A percentile compares a stretch with the other conserved stretches of the same genome.
These are phyloP conservation scores for Zasmidium citrigriseum DNA, from an alignment of 2,329 filamentous ascomycete species.

Conservation along the genomic window DNA sequence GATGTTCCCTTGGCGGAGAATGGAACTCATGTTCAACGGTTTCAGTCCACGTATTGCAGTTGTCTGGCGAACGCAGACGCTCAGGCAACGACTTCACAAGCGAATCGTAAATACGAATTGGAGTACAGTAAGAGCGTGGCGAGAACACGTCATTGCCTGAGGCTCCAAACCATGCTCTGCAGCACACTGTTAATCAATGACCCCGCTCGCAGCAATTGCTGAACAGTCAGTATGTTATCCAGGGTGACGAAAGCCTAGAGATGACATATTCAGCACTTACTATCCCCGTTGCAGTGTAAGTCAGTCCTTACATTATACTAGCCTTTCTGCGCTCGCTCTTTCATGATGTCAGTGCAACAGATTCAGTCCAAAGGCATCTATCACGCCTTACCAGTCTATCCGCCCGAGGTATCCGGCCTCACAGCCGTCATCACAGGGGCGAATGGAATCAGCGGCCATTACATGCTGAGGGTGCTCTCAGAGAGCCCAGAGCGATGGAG, in stretches of 20 bases:
- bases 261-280: not conserved
- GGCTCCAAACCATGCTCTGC: not conserved
- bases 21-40: not conserved
- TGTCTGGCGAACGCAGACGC: not conserved
- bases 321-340: not conserved
- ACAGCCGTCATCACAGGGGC: conserved; percentile 57
- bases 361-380: conserved; percentile 47
- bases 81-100: not conserved
- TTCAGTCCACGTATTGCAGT: not conserved
- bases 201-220: not conserved
- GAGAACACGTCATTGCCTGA: not conserved
- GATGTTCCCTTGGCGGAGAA: not conserved
- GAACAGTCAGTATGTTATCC: not conserved
- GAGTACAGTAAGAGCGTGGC: not conserved
- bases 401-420: conserved; percentile 42
- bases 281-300: not conserved
- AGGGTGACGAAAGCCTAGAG: not conserved
- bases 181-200: not conserved
- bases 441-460: conserved; percentile 56
- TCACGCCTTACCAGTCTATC: conserved; percentile 52
- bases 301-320: not conserved
- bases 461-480: conserved; percentile 52
- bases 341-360: conserved; percentile 24
- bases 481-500: conserved; percentile 52
- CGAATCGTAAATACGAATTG: not conserved